These are phyloP conservation scores for Aurantiochytrium sp. DNA, from an alignment of 108 stramenopile genomes.

Conservation along the genomic window DNA sequence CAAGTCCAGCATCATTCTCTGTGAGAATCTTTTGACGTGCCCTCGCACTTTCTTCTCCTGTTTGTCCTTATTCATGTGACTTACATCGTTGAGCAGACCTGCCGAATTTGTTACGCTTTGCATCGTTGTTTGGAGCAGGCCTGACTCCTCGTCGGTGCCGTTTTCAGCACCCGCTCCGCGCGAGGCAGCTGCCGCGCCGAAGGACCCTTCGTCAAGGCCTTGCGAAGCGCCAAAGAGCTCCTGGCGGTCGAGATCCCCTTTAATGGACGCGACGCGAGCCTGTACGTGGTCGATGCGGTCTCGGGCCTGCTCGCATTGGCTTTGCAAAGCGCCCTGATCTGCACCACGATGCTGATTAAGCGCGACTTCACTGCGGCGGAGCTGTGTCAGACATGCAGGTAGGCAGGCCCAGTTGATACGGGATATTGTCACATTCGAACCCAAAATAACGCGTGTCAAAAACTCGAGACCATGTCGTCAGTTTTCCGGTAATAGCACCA, in stretches of 20 bases:
- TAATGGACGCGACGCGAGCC: neutral
- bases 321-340: neutral
- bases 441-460: no score
- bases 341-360: neutral
- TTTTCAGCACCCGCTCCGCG: neutral
- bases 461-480: no score
- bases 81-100: neutral
- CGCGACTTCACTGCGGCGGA: neutral
- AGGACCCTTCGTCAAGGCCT: neutral
- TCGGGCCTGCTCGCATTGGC: neutral
- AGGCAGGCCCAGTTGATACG: no score
- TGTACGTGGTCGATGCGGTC: neutral
- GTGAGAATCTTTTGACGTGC: no score
- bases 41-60: no score
- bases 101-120: neutral
- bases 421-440: no score
- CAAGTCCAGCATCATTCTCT: no score
- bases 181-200: neutral
- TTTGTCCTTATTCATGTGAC: neutral
- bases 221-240: neutral
- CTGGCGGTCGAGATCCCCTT: neutral
- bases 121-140: neutral
- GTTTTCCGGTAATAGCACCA: no score
- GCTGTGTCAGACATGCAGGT: neutral
- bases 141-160: neutral